These are phyloP conservation scores for Colletotrichum zoysiae DNA, from an alignment of 2,329 filamentous ascomycete species.

Conservation along the genomic window DNA sequence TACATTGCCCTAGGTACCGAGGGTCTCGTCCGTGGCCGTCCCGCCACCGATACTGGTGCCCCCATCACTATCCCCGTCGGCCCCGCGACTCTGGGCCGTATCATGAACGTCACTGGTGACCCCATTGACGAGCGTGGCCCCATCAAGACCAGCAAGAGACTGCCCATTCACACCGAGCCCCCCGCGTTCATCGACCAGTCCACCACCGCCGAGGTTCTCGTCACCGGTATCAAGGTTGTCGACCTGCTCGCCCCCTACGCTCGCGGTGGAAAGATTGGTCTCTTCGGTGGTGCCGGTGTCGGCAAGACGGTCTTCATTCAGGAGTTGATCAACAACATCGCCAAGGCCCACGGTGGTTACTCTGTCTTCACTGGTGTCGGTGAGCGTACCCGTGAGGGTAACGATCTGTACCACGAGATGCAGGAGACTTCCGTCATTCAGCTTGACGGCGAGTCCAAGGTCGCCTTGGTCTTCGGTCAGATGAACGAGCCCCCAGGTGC, in stretches of 20 bases:
- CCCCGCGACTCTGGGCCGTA: constrained; percentile 92
- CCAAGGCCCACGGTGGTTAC: constrained; percentile 99
- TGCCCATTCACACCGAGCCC: constrained; percentile 94
- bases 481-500: constrained; percentile 99
- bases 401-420: constrained; percentile 99
- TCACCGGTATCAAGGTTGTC: constrained; percentile 99
- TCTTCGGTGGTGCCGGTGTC: constrained; percentile 99
- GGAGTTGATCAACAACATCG: constrained; percentile 99
- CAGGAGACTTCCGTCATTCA: constrained; percentile 99
- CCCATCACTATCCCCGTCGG: constrained; percentile 98
- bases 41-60: constrained; percentile 87
- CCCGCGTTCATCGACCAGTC: constrained; percentile 96
- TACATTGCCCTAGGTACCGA: constrained; percentile 81
- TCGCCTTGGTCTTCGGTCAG: constrained; percentile 99
- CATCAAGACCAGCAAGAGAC: constrained; percentile 90
- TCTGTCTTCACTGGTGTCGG: constrained; percentile 99
- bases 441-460: constrained; percentile 99
- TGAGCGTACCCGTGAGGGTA: constrained; percentile 99
- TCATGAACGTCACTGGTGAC: constrained; percentile 99
- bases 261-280: constrained; percentile 99
- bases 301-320: constrained; percentile 99
- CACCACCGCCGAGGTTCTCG: constrained; percentile 94
- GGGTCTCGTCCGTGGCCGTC: constrained; percentile 95
- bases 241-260: constrained; percentile 98
- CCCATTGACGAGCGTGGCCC: constrained; percentile 99